Base-by-base conservation (phyloP, 371 early-diverging fungal genomes). In the Mortierella sp. region DNA sequence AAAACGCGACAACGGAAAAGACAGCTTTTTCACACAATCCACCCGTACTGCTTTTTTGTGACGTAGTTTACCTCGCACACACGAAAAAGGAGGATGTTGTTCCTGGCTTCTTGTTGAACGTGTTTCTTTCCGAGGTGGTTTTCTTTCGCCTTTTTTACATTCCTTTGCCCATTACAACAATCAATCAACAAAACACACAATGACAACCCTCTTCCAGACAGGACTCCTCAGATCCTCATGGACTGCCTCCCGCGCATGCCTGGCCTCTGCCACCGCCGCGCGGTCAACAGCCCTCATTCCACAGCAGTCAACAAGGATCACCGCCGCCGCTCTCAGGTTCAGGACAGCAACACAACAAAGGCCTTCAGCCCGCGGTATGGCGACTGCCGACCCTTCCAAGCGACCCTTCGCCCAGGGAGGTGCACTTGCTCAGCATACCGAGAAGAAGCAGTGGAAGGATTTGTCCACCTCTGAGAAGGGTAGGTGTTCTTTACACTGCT, bases 381-480 rank as follows among this genome's bases (percentile, higher is more conserved):
- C 84, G 19, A 80, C 84, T 3, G 84, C 80, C 1, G 84, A 84
- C 54, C 84, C 77, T 28, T 72, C 83, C 50, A 80, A 74, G 48
- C 64, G 72, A 46, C 78, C 84, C 43, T 57, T 80, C 31, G 71
- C 46, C 4, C 9, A 24, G 21, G 43, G 67, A n/a, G 37, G 51
- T 24, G 85, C 85, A 21, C 64, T 85, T 46, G 82, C 86, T 44
- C 86, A 85, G 2, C 75, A 72, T 46, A 76, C 79, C 9, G 79
- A 81, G 34, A 74, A 79, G 71, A 81, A 81, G 69, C 81, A 81
- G 21, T 85, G 86, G 86, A 85, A 85, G 77, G 86, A 85, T 69
- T 71, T 85, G 19, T 73, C 73, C 24, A 81, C 86, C 13, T 76
- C 81, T 6, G 81, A 85, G 67, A 85, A 85, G 76, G 86, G 86